Evolutionary conservation across 305 asterid species (phyloP).

Genomic region (Fraxinus paxiana): DNA sequence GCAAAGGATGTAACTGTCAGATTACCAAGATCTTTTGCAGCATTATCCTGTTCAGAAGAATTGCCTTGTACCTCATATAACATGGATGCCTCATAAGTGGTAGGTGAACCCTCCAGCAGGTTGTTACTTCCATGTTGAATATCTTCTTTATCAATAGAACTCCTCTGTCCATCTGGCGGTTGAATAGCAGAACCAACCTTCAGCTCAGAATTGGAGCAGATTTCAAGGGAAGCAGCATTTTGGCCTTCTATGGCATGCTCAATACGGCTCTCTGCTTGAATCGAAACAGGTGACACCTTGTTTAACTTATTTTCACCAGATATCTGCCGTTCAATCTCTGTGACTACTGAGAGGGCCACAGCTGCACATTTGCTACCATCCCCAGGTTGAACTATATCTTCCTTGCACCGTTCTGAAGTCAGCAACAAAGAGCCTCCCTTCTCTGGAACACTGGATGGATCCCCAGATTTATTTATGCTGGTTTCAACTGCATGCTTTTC

Average conservation of each 20-base stretch:
- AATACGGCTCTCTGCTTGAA: slow-evolving; percentile 29
- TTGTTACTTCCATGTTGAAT: slow-evolving; percentile 30
- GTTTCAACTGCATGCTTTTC: slow-evolving; percentile 44
- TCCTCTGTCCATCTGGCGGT: slow-evolving; percentile 31
- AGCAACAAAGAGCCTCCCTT: slow-evolving; percentile 31
- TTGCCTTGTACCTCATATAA: slow-evolving; percentile 24
- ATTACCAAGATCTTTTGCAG: slow-evolving; percentile 30
- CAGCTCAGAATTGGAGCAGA: slow-evolving; percentile 25
- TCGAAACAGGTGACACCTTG: slow-evolving; percentile 33
- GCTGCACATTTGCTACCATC: slow-evolving; percentile 27
- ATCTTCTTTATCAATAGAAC: slow-evolving; percentile 30
- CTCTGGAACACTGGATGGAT: slow-evolving; percentile 27
- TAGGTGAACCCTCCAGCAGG: slow-evolving; percentile 27
- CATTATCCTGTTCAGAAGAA: slow-evolving; percentile 30
- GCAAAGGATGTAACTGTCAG: slow-evolving; percentile 23
- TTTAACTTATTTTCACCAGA: slow-evolving; percentile 29
- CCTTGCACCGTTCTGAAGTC: slow-evolving; percentile 33
- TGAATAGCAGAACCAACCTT: slow-evolving; percentile 28
- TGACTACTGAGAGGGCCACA: slow-evolving; percentile 26
- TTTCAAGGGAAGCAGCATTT: slow-evolving; percentile 18
- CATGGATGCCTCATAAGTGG: slow-evolving; percentile 28
- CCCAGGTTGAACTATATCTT: slow-evolving; percentile 37
- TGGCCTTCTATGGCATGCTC: slow-evolving; percentile 17
- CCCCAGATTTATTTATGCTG: slow-evolving; percentile 29
- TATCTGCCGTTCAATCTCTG: slow-evolving; percentile 33